phyloP scores from a whole-genome alignment of 441 rosid genomes.

The Mallotus repandus region DNA sequence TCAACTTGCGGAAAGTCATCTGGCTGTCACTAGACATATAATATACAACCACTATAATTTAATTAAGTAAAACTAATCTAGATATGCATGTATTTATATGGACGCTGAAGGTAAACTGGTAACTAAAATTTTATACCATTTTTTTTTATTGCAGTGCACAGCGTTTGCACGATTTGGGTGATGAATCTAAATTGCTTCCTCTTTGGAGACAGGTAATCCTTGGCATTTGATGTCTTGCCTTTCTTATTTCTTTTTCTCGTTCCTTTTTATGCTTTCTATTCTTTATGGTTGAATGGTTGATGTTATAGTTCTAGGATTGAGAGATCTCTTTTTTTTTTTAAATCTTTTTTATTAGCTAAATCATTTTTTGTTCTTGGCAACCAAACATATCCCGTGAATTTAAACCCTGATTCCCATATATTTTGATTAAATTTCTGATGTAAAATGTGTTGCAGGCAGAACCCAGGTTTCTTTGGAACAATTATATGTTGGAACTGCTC shows the following conservation, averaged over 20 bases:
- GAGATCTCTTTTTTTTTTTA: neutral
- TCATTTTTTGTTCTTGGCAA: neutral
- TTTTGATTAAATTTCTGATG: conserved; percentile 12
- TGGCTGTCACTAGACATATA: neutral
- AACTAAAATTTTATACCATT: neutral
- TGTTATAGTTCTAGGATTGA: neutral
- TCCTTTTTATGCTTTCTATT: neutral
- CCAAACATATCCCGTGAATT: neutral
- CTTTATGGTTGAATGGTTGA: neutral
- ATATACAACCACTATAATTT: neutral
- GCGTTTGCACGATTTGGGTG: conserved; percentile 83
- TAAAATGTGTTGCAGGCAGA: conserved; percentile 70
- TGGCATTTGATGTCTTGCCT: conserved; percentile 3
- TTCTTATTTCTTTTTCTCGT: conserved; percentile 13
- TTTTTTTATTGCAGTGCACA: conserved; percentile 65
- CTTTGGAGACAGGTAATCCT: conserved; percentile 95
- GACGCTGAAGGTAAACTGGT: neutral
- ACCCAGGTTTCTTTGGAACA: conserved; percentile 98
- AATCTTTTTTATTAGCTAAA: neutral
- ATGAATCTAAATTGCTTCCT: conserved; percentile 91
- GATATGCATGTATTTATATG: neutral
- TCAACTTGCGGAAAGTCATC: conserved; percentile 1
- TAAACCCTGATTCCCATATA: conserved; percentile 17
- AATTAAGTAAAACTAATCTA: conserved; percentile 4
- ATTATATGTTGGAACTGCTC: conserved; percentile 88